A percentile compares a stretch with the other conserved stretches of the same genome.
Evolutionary conservation across 345 rosid genomes (phyloP).

Genomic region (Sonneratia alba): DNA sequence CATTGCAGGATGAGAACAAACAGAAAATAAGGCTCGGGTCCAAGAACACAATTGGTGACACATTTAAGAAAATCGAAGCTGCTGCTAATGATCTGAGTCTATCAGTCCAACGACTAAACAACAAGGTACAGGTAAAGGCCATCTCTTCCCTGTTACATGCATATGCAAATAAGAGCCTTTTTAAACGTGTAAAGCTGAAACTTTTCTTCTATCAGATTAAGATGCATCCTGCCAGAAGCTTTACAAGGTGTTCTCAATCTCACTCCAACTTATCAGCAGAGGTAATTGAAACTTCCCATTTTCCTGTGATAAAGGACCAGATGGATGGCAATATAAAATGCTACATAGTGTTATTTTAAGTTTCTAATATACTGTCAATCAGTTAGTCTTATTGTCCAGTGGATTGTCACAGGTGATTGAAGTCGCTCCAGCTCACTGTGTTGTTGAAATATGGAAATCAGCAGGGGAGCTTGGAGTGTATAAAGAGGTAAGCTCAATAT

Average conservation of each 20-base stretch:
- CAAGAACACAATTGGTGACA: slow-evolving; percentile 54
- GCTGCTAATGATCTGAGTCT: slow-evolving; percentile 65
- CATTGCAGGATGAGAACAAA: slow-evolving; percentile 50
- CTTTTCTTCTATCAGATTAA: slow-evolving; percentile 35
- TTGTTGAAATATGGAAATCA: slow-evolving; percentile 74
- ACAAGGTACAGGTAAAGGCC: slow-evolving; percentile 34
- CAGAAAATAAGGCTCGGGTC: slow-evolving; percentile 66
- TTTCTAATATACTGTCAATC: background rate
- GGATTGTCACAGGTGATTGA: slow-evolving; percentile 44
- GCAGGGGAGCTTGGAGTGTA: slow-evolving; percentile 62
- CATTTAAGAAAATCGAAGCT: slow-evolving; percentile 78
- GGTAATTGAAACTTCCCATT: slow-evolving; percentile 22
- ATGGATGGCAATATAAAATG: background rate
- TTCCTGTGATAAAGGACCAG: background rate
- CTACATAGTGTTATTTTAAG: background rate
- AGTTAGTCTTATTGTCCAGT: background rate
- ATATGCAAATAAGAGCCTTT: background rate
- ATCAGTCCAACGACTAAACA: slow-evolving; percentile 49
- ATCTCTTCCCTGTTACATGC: background rate
- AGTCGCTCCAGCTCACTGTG: slow-evolving; percentile 79
- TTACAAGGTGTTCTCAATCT: slow-evolving; percentile 47
- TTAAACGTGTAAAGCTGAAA: background rate
- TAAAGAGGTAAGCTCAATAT: slow-evolving; percentile 35
- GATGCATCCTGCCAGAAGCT: slow-evolving; percentile 51
- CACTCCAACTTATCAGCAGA: slow-evolving; percentile 65